Evolutionary conservation across 1,284 basidiomycete genomes (phyloP).

Genomic region (Trametes versicolor): DNA sequence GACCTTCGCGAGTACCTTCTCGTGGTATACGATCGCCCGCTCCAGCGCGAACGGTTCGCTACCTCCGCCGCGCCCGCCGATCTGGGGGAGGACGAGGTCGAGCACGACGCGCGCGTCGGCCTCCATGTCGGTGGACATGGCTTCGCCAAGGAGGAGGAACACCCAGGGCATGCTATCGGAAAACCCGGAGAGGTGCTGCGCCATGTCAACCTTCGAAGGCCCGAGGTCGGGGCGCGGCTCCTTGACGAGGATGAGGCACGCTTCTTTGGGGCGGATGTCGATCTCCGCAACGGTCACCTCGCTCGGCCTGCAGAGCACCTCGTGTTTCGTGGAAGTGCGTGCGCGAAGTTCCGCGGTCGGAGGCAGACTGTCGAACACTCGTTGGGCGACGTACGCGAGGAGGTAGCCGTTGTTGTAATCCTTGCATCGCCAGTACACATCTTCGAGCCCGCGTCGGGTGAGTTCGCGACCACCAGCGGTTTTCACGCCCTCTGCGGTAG

Average conservation of each 20-base stretch:
- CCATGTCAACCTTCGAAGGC: constrained; percentile 24
- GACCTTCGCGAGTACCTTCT: constrained; percentile 32
- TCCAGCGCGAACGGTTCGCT: constrained; percentile 38
- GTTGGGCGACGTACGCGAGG: constrained; percentile 36
- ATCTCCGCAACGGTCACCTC: constrained; percentile 35
- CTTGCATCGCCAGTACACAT: constrained; percentile 40
- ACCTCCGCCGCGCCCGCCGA: constrained; percentile 35
- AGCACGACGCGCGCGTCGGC: constrained; percentile 34
- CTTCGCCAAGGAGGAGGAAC: constrained; percentile 34
- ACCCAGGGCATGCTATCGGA: constrained; percentile 30
- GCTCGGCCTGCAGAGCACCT: constrained; percentile 31
- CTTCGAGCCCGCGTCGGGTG: constrained; percentile 35
- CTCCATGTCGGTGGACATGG: constrained; percentile 26
- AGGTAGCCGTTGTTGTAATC: constrained; percentile 34
- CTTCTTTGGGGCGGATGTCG: constrained; percentile 31
- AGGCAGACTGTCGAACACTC: constrained; percentile 35
- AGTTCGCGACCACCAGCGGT: constrained; percentile 22
- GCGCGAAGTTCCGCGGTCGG: constrained; percentile 31
- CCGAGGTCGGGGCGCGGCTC: constrained; percentile 32
- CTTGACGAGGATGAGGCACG: constrained; percentile 35
- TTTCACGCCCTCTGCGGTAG: constrained; percentile 28
- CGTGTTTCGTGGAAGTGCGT: constrained; percentile 33
- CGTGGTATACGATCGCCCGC: constrained; percentile 36
- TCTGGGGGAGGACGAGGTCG: constrained; percentile 35
- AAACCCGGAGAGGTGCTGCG: constrained; percentile 35